phyloP scores from a whole-genome alignment of 805 yeast species.

The Nematodospora valgi region DNA sequence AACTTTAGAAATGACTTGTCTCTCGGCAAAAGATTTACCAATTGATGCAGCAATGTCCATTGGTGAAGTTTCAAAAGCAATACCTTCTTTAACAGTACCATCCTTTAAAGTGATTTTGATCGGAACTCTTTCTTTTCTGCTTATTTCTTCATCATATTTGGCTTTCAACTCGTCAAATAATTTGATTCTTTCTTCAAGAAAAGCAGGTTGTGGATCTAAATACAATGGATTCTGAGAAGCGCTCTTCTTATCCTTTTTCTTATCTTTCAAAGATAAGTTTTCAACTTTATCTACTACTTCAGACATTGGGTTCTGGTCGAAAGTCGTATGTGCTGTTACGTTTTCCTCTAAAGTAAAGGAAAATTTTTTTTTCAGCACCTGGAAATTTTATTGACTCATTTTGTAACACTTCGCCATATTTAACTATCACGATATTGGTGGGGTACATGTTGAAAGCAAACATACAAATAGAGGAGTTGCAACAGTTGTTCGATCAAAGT shows the following conservation, averaged over 20 bases:
- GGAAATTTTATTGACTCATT: conserved; percentile 3
- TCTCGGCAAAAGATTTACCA: conserved; percentile 83
- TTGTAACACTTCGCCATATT: no score
- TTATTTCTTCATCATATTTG: conserved; percentile 69
- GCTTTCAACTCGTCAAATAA: conserved; percentile 79
- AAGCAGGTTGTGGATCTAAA: conserved; percentile 78
- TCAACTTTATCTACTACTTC: conserved; percentile 39
- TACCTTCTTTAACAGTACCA: conserved; percentile 75
- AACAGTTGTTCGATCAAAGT: conserved; percentile 10
- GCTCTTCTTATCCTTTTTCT: conserved; percentile 23
- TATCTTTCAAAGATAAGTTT: conserved; percentile 4
- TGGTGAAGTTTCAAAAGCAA: conserved; percentile 88
- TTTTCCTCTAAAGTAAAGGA: no score
- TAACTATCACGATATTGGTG: no score
- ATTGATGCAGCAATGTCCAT: conserved; percentile 78
- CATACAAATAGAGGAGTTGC: conserved; percentile 13
- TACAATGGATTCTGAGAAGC: conserved; percentile 36
- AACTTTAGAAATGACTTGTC: conserved; percentile 87
- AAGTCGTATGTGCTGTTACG: no score
- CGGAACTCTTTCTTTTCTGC: conserved; percentile 53
- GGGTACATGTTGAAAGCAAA: not conserved
- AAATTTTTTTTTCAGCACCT: not conserved
- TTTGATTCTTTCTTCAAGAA: conserved; percentile 72
- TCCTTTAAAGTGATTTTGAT: conserved; percentile 83
- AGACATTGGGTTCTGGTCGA: no score